These are phyloP conservation scores for Durusdinium trenchii DNA, from an alignment of 73 alveolate species.

Conservation along the genomic window DNA sequence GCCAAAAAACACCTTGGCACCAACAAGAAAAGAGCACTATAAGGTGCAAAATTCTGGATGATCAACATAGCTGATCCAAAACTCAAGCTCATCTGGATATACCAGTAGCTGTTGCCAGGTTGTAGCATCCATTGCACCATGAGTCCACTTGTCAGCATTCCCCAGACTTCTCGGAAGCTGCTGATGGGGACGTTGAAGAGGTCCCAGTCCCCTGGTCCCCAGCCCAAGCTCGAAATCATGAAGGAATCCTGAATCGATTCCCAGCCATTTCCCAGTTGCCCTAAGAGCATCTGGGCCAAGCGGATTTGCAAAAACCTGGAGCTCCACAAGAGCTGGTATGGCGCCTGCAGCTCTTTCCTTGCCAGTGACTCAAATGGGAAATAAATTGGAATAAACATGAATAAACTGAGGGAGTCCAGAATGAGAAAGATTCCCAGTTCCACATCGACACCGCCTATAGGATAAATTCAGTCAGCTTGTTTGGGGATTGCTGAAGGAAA, in stretches of 20 bases:
- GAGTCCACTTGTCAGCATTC: slow-evolving; percentile 77
- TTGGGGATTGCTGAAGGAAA: too few species aligned
- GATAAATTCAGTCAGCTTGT: too few species aligned
- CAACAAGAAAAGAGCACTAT: too few species aligned
- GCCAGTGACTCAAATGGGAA: too few species aligned
- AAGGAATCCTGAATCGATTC: slow-evolving; percentile 82
- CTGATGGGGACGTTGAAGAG: slow-evolving; percentile 91
- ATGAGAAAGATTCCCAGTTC: too few species aligned
- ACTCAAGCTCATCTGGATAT: slow-evolving; percentile 21
- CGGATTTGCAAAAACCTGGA: slow-evolving; percentile 67
- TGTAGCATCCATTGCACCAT: slow-evolving; percentile 78
- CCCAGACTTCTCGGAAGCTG: slow-evolving; percentile 84
- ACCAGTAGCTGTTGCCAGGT: slow-evolving; percentile 69
- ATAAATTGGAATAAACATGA: too few species aligned
- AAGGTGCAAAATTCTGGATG: too few species aligned
- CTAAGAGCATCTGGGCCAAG: slow-evolving; percentile 51
- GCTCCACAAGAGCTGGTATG: slow-evolving; percentile 49
- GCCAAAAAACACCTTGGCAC: slow-evolving; percentile 91
- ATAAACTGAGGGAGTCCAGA: too few species aligned
- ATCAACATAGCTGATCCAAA: slow-evolving; percentile 76
- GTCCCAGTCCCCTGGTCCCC: slow-evolving; percentile 95
- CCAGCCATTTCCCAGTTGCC: slow-evolving; percentile 91
- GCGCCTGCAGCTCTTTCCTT: slow-evolving; percentile 39
- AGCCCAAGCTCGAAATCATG: slow-evolving; percentile 77
- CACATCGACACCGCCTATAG: too few species aligned